Percentiles rank a stretch among this genome's conserved stretches.
Evolutionary conservation across 345 rosid genomes (phyloP).

Genomic region (Atalantia buxifolia): DNA sequence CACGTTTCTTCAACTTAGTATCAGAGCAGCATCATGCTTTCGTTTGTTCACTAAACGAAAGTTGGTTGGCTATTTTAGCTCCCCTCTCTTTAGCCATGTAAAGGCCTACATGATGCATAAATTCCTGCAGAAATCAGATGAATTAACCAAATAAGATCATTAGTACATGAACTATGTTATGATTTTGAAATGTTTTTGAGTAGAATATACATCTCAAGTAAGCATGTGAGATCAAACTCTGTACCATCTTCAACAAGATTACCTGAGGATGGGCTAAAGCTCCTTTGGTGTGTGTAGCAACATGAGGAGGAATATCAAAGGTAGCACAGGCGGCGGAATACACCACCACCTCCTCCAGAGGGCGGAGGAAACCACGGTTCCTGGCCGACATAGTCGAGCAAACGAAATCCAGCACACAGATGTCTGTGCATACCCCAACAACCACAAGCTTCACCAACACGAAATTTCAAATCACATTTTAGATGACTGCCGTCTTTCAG

Average conservation of each 20-base stretch:
- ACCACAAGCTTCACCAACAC: slow-evolving; percentile 44
- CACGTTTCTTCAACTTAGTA: not conserved
- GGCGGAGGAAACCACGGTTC: slow-evolving; percentile 43
- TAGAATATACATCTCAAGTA: not conserved
- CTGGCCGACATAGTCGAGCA: slow-evolving; percentile 51
- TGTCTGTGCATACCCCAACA: slow-evolving; percentile 58
- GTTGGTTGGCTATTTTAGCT: slow-evolving; percentile 40
- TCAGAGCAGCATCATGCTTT: slow-evolving; percentile 5
- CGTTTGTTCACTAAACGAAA: slow-evolving; percentile 24
- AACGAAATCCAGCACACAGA: slow-evolving; percentile 64
- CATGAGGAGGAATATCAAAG: slow-evolving; percentile 43
- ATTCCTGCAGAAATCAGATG: slow-evolving; percentile 25
- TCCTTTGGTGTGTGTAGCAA: slow-evolving; percentile 39
- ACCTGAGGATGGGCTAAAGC: slow-evolving; percentile 56
- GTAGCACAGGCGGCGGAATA: slow-evolving; percentile 60
- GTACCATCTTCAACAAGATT: not conserved
- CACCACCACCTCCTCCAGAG: slow-evolving; percentile 49
- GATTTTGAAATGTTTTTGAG: too few species aligned
- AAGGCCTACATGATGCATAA: slow-evolving; percentile 54
- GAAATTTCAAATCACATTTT: not conserved
- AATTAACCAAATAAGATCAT: not conserved
- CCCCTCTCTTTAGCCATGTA: slow-evolving; percentile 62
- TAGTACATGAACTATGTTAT: too few species aligned
- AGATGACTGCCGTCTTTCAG: not conserved
- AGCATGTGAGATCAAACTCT: too few species aligned